phyloP scores from a whole-genome alignment of 345 rosid species.

The Tarenaya hassleriana region DNA sequence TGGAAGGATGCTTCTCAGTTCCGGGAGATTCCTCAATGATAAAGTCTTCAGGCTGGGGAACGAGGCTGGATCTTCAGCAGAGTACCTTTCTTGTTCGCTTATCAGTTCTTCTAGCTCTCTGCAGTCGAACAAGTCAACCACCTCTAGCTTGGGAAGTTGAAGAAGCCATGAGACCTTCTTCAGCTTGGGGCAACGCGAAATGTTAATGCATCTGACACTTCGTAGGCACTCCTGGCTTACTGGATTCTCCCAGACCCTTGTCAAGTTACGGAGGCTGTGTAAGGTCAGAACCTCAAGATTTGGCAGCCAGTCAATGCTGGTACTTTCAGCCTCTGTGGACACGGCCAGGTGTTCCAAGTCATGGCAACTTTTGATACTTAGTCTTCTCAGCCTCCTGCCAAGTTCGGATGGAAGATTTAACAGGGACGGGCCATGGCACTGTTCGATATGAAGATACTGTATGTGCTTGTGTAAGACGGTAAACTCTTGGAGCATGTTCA shows the following conservation, averaged over 20 bases:
- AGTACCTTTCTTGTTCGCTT: constrained; percentile 12
- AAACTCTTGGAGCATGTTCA: constrained; percentile 24
- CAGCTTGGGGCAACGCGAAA: constrained; percentile 41
- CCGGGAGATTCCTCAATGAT: constrained; percentile 34
- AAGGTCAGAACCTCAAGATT: constrained; percentile 43
- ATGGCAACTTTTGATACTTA: constrained; percentile 40
- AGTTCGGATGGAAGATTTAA: constrained; percentile 29
- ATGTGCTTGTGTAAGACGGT: constrained; percentile 26
- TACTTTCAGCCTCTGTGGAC: constrained; percentile 24
- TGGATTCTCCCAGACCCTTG: constrained; percentile 34
- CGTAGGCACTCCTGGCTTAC: constrained; percentile 27
- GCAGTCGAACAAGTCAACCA: constrained; percentile 38
- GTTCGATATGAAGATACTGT: constrained; percentile 38
- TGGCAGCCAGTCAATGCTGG: constrained; percentile 29
- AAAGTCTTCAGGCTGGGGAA: constrained; percentile 41
- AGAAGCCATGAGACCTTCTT: constrained; percentile 40
- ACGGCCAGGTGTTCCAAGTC: constrained; percentile 35
- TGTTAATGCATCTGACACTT: constrained; percentile 37
- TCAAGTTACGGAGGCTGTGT: constrained; percentile 37
- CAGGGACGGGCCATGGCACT: constrained; percentile 30
- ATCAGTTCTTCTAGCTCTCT: constrained; percentile 40
- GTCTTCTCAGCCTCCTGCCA: constrained; percentile 41
- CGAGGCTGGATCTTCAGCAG: constrained; percentile 14
- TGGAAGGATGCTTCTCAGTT: constrained; percentile 35
- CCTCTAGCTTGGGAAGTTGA: constrained; percentile 39